These are phyloP conservation scores for Pythium brassicae DNA, from an alignment of 352 stramenopile genomes.

Conservation along the genomic window DNA sequence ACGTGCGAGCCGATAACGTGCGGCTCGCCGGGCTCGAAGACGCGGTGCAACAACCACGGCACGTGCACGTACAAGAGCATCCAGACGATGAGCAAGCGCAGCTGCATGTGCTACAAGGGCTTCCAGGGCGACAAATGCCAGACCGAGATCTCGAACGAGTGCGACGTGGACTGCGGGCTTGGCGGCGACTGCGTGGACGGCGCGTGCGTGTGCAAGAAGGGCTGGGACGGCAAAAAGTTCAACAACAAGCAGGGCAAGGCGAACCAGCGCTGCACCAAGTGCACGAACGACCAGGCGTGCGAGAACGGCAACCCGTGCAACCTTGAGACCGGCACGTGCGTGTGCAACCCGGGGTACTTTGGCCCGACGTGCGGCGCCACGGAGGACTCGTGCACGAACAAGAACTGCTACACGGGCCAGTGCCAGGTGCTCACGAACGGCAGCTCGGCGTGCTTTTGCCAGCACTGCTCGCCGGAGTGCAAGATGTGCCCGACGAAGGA, in stretches of 20 bases:
- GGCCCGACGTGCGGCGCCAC: constrained; percentile 24
- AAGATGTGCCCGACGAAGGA: constrained; percentile 18
- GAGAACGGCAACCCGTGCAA: constrained; percentile 29
- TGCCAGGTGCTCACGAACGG: constrained; percentile 16
- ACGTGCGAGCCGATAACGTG: constrained; percentile 29
- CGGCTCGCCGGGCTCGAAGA: constrained; percentile 32
- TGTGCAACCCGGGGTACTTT: constrained; percentile 27
- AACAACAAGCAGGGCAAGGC: constrained; percentile 22
- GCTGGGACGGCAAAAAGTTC: constrained; percentile 28
- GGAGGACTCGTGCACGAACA: constrained; percentile 23
- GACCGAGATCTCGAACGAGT: constrained; percentile 18
- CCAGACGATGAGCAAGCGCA: constrained; percentile 50
- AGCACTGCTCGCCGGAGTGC: constrained; percentile 13
- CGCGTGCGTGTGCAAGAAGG: constrained; percentile 27
- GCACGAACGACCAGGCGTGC: constrained; percentile 31
- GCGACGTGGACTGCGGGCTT: constrained; percentile 32
- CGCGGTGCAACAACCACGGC: constrained; percentile 61
- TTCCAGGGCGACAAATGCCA: constrained; percentile 27
- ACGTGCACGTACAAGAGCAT: constrained; percentile 71
- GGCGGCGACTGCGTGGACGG: constrained; percentile 30
- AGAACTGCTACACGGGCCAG: constrained; percentile 15
- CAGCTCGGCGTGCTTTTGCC: constrained; percentile 22
- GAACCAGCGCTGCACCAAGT: constrained; percentile 28
- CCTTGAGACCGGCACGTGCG: constrained; percentile 17
- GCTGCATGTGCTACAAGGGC: constrained; percentile 50